These are phyloP conservation scores for Casuarina cunninghamiana DNA, from an alignment of 306 rosid genomes.

Conservation along the genomic window DNA sequence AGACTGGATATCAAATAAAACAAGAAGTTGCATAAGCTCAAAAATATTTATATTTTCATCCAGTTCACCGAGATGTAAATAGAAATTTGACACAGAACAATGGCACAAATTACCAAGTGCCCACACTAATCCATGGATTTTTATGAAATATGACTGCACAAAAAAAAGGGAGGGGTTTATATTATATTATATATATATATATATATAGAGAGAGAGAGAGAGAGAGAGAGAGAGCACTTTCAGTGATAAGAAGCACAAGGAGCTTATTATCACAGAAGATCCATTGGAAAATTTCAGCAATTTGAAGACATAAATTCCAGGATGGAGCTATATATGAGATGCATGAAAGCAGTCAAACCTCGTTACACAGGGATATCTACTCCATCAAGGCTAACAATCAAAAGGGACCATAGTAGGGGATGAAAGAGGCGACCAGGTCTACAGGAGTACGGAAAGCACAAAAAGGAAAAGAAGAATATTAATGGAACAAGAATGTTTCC, in stretches of 20 bases:
- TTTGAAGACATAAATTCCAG: neutral
- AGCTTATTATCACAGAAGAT: neutral
- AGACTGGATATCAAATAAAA: neutral
- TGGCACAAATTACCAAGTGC: neutral
- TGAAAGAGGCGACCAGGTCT: neutral
- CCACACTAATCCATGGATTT: neutral
- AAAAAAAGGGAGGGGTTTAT: neutral
- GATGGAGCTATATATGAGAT: neutral
- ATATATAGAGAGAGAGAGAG: neutral
- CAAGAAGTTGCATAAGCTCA: slow-evolving; percentile 19
- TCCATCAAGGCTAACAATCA: neutral
- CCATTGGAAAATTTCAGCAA: neutral
- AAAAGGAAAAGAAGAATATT: neutral
- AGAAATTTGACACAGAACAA: neutral
- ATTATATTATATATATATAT: neutral
- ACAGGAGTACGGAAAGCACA: too few species aligned
- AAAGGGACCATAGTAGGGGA: neutral
- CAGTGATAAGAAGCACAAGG: neutral
- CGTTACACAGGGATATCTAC: neutral
- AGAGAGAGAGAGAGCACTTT: neutral
- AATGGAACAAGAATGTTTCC: neutral
- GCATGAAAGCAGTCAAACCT: neutral
- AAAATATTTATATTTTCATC: slow-evolving; percentile 12
- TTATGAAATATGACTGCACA: neutral
- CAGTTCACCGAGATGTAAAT: slow-evolving; percentile 14